phyloP scores from a whole-genome alignment of 1,284 basidiomycete species.

The Rhodotorula sp. region DNA sequence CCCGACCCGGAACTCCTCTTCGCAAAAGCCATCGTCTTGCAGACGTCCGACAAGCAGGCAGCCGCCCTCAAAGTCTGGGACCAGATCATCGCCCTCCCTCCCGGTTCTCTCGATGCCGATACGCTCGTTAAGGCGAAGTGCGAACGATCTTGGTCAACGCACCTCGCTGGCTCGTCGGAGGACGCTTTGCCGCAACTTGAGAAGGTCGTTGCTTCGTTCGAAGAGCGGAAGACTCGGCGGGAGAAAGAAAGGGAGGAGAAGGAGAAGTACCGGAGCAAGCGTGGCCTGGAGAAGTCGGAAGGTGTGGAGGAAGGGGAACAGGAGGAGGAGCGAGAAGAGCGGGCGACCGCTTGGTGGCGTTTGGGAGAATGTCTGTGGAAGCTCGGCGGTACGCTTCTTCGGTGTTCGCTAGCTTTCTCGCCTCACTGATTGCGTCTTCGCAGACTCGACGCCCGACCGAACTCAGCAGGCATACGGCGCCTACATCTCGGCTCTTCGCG shows the following conservation, averaged over 20 bases:
- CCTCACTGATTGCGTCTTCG: neutral
- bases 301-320: slow-evolving; percentile 52
- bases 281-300: slow-evolving; percentile 56
- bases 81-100: slow-evolving; percentile 48
- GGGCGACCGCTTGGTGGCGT: slow-evolving; percentile 78
- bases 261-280: slow-evolving; percentile 36
- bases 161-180: slow-evolving; percentile 59
- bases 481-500: slow-evolving; percentile 81
- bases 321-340: slow-evolving; percentile 43
- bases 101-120: slow-evolving; percentile 49
- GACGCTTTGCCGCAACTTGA: slow-evolving; percentile 61
- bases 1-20: slow-evolving; percentile 61
- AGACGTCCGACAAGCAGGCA: slow-evolving; percentile 65
- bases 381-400: slow-evolving; percentile 58
- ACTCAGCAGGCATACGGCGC: slow-evolving; percentile 67
- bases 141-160: slow-evolving; percentile 81
- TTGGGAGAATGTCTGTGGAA: slow-evolving; percentile 76
- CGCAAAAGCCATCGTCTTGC: slow-evolving; percentile 70
- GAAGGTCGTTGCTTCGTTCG: slow-evolving; percentile 60
- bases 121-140: slow-evolving; percentile 69
- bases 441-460: slow-evolving; percentile 8
- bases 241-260: slow-evolving; percentile 35
- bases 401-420: neutral
- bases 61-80: slow-evolving; percentile 67
- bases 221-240: slow-evolving; percentile 44